Conservation (phyloP, 169 alveolate genomes). For the Fabrea salina region DNA sequence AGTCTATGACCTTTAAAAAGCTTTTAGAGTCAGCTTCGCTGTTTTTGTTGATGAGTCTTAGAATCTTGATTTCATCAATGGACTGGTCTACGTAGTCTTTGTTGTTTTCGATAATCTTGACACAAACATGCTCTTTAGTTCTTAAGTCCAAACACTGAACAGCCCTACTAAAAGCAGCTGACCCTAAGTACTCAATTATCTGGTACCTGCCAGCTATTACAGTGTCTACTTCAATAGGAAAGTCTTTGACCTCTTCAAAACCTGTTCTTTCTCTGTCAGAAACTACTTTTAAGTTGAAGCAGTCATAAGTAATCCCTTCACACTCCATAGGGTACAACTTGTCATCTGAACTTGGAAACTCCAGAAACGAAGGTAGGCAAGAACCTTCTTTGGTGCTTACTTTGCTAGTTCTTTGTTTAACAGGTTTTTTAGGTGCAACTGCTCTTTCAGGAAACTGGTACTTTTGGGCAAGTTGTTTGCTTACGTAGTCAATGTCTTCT, state of each 20-base stretch:
- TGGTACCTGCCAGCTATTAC: constrained; percentile 89
- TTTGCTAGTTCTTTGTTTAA: background rate
- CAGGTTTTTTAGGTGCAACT: constrained; percentile 56
- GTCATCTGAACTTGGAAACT: constrained; percentile 71
- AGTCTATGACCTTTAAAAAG: constrained; percentile 79
- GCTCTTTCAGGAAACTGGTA: constrained; percentile 82
- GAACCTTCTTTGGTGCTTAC: constrained; percentile 8
- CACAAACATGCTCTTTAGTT: constrained; percentile 72
- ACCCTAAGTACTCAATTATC: constrained; percentile 81
- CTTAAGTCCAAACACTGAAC: constrained; percentile 84
- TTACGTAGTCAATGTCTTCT: constrained; percentile 70
- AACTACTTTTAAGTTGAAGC: constrained; percentile 85
- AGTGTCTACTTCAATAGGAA: constrained; percentile 85
- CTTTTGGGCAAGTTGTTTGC: constrained; percentile 80
- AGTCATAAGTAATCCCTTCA: constrained; percentile 81
- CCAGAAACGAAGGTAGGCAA: constrained; percentile 60
- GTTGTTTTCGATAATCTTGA: constrained; percentile 92
- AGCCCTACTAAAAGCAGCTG: constrained; percentile 86
- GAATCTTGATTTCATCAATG: constrained; percentile 88
- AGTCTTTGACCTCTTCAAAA: constrained; percentile 87
- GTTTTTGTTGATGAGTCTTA: constrained; percentile 67
- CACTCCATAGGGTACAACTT: constrained; percentile 80
- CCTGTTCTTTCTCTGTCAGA: constrained; percentile 91
- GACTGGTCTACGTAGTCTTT: constrained; percentile 92
- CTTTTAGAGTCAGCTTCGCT: constrained; percentile 83